Evolutionary conservation across 2,329 filamentous ascomycete species (phyloP), one percentile per base, ranked within the genome.

Genomic region (Ophiosphaerella narmari): DNA sequence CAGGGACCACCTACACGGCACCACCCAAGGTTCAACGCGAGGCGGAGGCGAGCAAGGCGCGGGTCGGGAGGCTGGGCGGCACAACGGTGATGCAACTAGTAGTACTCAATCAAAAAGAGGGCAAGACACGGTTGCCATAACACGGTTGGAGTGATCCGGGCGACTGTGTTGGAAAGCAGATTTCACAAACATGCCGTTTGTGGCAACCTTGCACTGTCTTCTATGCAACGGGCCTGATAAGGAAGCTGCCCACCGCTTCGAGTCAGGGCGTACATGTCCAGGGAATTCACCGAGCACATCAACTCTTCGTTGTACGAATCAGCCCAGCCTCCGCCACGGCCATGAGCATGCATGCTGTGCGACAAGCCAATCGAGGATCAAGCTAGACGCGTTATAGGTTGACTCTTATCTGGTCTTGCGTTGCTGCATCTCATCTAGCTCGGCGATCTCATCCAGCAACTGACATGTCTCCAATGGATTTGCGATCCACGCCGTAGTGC

Each of bases 401-500:
- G n/a, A 9, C n/a, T 29, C 32, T 62, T 43, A 68, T 48, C 65
- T 54, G 7, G 61, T 68, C 66, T 73, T 73, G 33, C 70, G 70
- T 57, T 73, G 68, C 54, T 73, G 71, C 53, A 73, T 65, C 57
- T 71, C 69, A 46, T 75, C 72, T 55, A 75, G 46, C 45, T 76
- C 73, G 11, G 66, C 80, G 68, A 96, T 77, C 78, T 97, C 94
- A 66, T 97, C 91, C 53, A 99, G 75, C 64, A 97, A 74, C 62
- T 90, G 86, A 34, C 96, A 90, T 26, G 94, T 99, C 80, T 99
- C 94, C 0, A 82, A 80, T 0, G 94, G 94, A 68, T 85, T 97
- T 1, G 94, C 93, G 60, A 99, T 96, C 94, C 94, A 99, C 1
- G 93, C 92, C 18, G 94, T 97, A 1, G 93, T 97, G 31, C 90